Base-by-base conservation (phyloP, 257 asterid species). In the Rhazya stricta region DNA sequence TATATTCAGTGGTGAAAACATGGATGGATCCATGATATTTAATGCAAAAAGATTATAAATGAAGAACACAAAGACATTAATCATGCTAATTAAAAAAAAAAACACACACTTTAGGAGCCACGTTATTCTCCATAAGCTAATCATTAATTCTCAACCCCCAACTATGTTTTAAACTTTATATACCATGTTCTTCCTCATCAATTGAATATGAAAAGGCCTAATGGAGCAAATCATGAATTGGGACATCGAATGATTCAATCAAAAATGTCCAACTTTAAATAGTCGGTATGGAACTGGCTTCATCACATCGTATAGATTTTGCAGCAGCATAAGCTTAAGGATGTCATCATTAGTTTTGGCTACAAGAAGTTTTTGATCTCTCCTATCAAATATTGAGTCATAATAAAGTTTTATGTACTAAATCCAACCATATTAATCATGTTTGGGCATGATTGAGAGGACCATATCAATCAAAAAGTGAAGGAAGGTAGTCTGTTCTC, bases 171-270 rank as follows among this genome's bases (percentile, higher is more conserved):
- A n/a, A n/a, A n/a, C n/a, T 45, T 61, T 42, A 23, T 58, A 1
- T 46, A 57, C 16, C 72, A 75, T 65, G 78, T 65, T 50, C 62
- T 67, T 72, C 36, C n/a, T 6, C 3, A 50, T 6, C 3, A 50
- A 18, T 75, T 37, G n/a, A 45, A 32, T 67, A 54, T 39, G 9
- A 10, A 67, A 76, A 67, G 25, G 61, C 11, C 10, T 41, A 18
- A 53, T 50, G 60, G 45, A 15, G 25, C 45, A 51, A 53, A 75
- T 67, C 56, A 53, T 75, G 67, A 76, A 42, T 21, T 51, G 37
- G n/a, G 19, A 48, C 34, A 76, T 54, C 11, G 27, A 50, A 19
- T 56, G 74, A 50, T 27, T 27, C 71, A 39, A 37, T 67, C 74
- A 36, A 5, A 32, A 53, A 39, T 13, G 39, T 37, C 75, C n/a